Evolutionary conservation across 1,139 yeast species (phyloP), one percentile per base, ranked within the genome.

Genomic region (Scheffersomyces lignicola): DNA sequence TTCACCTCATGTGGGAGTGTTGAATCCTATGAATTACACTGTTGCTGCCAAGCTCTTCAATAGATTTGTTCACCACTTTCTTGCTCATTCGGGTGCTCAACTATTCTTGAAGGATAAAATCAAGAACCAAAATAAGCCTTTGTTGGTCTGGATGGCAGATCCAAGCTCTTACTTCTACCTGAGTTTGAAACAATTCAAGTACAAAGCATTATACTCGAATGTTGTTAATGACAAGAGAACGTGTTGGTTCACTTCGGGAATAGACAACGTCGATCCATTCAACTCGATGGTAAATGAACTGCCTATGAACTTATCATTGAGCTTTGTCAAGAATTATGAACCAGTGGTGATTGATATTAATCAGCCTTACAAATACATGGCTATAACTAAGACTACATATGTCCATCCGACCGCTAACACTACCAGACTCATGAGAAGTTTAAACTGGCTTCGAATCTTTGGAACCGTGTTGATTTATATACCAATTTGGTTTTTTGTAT

Each of bases 1-100:
- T 48, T 68, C 88, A 1, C 96, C 96, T 1, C 95, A 87, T 56
- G 85, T 85, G 2, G 96, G 95, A 3, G 84, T 76, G 1, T 60
- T 77, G 36, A 80, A 83, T 12, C 84, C 92, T 1, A 41, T 41
- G 29, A 34, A 40, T 20, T 39, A 42, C 9, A 45, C 37, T 29
- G 26, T 37, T 8, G 37, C 45, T 15, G 56, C 62, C n/a, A 57
- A 65, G 16, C 33, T 77, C 15, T 83, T 80, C 63, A 86, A 87
- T 53, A 58, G 54, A 36, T 48, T 80, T 13, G 83, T 78, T 1
- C 87, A 94, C 1, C 60, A 64, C 40, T 57, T 83, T 31, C 61
- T 87, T 52, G 88, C 89, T 5, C 74, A 77, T 36, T 77, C 90
- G 1, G 92, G 95, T 2, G 60, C 67, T 25, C 95, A 87, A 56